Percentiles rank a stretch among this genome's conserved stretches.
phyloP scores from a whole-genome alignment of 108 stramenopile species.

The Pseudonitzschia multiseries region DNA sequence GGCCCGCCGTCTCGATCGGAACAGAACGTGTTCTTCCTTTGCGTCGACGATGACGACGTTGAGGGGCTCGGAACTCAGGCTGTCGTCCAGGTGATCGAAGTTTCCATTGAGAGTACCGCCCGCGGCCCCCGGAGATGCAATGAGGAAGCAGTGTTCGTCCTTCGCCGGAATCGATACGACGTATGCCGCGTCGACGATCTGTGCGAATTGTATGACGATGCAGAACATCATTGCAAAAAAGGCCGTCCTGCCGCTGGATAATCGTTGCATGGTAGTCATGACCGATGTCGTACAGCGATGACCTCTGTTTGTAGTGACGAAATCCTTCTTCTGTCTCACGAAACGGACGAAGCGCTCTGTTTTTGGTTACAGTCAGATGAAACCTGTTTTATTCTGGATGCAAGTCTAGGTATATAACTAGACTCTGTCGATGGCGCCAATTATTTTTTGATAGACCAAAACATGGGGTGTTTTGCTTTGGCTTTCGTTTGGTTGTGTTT shows the following conservation, averaged over 20 bases:
- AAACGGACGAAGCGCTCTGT: too few species aligned
- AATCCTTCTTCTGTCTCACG: too few species aligned
- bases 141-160: conserved; percentile 32
- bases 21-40: conserved; percentile 19
- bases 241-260: background rate
- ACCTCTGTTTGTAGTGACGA: background rate
- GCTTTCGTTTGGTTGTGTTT: too few species aligned
- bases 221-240: background rate
- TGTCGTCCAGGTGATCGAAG: conserved; percentile 36
- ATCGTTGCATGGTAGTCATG: background rate
- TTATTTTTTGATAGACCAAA: too few species aligned
- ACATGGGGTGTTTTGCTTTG: too few species aligned
- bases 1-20: conserved; percentile 24
- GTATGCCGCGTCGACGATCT: conserved; percentile 18
- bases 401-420: too few species aligned
- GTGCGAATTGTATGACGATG: background rate
- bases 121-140: conserved; percentile 14
- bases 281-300: background rate
- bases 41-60: conserved; percentile 18
- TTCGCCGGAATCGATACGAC: conserved; percentile 24
- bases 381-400: too few species aligned
- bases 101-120: conserved; percentile 28
- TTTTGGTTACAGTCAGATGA: too few species aligned
- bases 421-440: too few species aligned
- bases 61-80: conserved; percentile 14